Percentiles rank a stretch among this genome's conserved stretches.
Conservation (phyloP, 2,329 filamentous ascomycete species). For the Ceratocystiopsis minuta region DNA sequence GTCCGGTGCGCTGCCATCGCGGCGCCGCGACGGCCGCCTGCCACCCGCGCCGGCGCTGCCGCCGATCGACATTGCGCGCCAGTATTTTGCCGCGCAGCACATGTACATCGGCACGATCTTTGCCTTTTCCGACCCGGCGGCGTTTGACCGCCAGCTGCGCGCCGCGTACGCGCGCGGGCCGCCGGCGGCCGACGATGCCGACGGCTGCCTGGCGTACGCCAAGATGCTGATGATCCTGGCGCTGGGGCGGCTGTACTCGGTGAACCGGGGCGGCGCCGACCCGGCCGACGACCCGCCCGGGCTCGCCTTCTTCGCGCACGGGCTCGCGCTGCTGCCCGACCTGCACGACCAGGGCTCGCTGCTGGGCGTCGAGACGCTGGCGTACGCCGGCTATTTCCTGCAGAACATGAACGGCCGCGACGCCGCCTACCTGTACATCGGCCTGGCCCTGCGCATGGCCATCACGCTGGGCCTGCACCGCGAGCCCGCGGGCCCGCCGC, state of each 20-base stretch:
- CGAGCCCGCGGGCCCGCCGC: constrained; percentile 18
- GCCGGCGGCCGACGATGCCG: constrained; percentile 23
- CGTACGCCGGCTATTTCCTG: constrained; percentile 37
- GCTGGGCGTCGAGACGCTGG: constrained; percentile 34
- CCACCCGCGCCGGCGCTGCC: constrained; percentile 20
- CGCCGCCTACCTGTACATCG: constrained; percentile 35
- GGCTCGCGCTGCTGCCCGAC: constrained; percentile 32
- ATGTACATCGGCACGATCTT: constrained; percentile 40
- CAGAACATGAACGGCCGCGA: constrained; percentile 37
- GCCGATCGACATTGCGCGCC: constrained; percentile 29
- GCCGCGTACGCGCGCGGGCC: constrained; percentile 24
- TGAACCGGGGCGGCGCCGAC: constrained; percentile 35
- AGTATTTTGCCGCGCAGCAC: constrained; percentile 26
- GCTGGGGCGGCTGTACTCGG: constrained; percentile 37
- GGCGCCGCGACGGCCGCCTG: constrained; percentile 7
- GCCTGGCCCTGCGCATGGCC: constrained; percentile 36
- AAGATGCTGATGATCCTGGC: constrained; percentile 34
- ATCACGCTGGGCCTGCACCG: constrained; percentile 38
- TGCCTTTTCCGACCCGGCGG: constrained; percentile 27
- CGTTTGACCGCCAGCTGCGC: constrained; percentile 27
- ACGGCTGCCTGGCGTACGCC: constrained; percentile 30
- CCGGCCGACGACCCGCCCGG: constrained; percentile 29
- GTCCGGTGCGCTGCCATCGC: constrained; percentile 17
- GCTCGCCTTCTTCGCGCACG: constrained; percentile 34
- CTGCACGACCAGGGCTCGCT: constrained; percentile 36